Evolutionary conservation across 192 early-diverging fungal genomes (phyloP), one percentile per base, ranked within the genome.

Genomic region (Backusella macrospora): DNA sequence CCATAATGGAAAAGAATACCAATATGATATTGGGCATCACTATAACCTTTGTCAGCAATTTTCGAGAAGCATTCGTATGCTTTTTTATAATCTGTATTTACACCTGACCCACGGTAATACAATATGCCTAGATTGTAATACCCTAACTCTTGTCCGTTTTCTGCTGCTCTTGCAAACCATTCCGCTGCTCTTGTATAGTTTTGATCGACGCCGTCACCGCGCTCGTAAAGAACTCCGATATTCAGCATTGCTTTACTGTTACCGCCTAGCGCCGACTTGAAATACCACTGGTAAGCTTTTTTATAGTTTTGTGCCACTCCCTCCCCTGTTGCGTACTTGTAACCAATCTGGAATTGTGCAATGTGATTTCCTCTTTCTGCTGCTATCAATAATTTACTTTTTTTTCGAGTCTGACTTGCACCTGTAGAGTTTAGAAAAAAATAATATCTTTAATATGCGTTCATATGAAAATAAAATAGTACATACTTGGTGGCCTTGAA

Each of bases 351-450:
- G 26, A 59, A 59, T 59, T 59, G 52, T 59, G 52, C 52, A 26
- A 26, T 59, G 52, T 59, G 52, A 59, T 59, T 59, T 59, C 52
- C 52, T 59, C 52, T 23, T 59, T 59, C 52, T 59, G 52, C 52
- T 23, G 52, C 52, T 59, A 23, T 10, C 13, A 59, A 13, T 59
- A 59, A 12, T 23, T 59, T 59, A 9, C 18, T 18, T 26, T 59
- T 59, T 59, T 59, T 59, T 26, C 52, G 52, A 12, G 21, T 10
- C 23, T 12, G 9, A 59, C 52, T 59, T 0, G 52, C 23, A 23
- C 21, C 52, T 59, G 26, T 34, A 34, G 29, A 34, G 29, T 34
- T 26, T 23, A 21, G 10, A 2, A 55, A 26, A 55, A 23, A 2
- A 4, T 10, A 42, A 42, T 7, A 2, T 55, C 12, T 5, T 12